Conservation (phyloP, 129 eudicot species). For the Flaveria bidentis region DNA sequence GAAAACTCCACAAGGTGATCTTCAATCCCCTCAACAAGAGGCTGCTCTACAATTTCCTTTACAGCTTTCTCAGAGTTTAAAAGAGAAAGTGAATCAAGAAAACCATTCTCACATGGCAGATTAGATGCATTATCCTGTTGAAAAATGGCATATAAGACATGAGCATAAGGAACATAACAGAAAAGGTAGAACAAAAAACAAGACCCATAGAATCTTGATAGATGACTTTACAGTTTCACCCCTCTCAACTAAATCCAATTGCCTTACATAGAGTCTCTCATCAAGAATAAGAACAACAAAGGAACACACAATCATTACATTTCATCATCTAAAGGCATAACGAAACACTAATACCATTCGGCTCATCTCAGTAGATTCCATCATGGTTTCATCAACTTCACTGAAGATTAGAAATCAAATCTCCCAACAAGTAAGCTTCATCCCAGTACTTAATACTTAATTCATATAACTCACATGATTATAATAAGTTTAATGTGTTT, state of each 20-base stretch:
- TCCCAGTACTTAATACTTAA: neutral
- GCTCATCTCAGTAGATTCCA: neutral
- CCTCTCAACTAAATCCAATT: neutral
- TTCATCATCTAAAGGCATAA: slow-evolving; percentile 5
- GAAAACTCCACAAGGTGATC: slow-evolving; percentile 89
- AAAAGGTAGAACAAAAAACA: neutral
- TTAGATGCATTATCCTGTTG: slow-evolving; percentile 48
- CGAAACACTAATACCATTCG: neutral
- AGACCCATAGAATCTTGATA: neutral
- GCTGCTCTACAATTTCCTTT: slow-evolving; percentile 64
- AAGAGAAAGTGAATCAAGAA: slow-evolving; percentile 46
- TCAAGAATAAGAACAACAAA: neutral
- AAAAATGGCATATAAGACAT: slow-evolving; percentile 12
- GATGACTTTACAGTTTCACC: neutral
- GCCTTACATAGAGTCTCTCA: neutral
- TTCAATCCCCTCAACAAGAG: slow-evolving; percentile 76
- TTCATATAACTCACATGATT: slow-evolving; percentile 10
- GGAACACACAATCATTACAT: neutral
- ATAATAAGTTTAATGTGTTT: neutral
- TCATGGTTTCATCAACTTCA: neutral
- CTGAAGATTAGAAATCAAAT: no score
- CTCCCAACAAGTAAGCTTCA: neutral
- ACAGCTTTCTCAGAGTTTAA: slow-evolving; percentile 73
- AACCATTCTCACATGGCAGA: slow-evolving; percentile 61
- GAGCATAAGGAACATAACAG: slow-evolving; percentile 9